A percentile compares a stretch with the other conserved stretches of the same genome.
Conservation (phyloP, 768 basidiomycete species). For the Dioszegia crocea region DNA sequence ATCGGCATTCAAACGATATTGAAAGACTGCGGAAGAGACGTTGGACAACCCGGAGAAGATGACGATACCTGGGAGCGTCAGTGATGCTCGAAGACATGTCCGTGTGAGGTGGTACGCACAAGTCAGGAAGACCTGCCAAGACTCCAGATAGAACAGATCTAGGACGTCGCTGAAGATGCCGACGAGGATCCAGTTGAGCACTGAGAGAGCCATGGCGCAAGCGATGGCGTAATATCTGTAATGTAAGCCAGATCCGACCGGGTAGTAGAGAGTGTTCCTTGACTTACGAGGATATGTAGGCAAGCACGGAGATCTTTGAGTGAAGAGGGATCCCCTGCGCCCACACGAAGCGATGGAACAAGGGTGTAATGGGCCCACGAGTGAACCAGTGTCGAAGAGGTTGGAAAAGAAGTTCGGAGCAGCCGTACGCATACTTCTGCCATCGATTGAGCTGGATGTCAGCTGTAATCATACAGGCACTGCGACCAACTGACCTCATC, state of each 20-base stretch:
- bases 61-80: slow-evolving; percentile 30
- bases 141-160: slow-evolving; percentile 46
- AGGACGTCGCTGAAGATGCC: slow-evolving; percentile 53
- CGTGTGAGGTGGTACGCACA: slow-evolving; percentile 15
- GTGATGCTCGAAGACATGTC: too few species aligned
- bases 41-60: slow-evolving; percentile 47
- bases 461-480: neutral
- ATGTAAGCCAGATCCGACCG: neutral
- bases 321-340: slow-evolving; percentile 54
- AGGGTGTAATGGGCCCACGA: slow-evolving; percentile 68
- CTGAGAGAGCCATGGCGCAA: slow-evolving; percentile 60
- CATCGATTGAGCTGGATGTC: slow-evolving; percentile 60
- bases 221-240: slow-evolving; percentile 55
- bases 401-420: slow-evolving; percentile 68
- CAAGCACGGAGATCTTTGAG: slow-evolving; percentile 58
- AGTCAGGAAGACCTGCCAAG: slow-evolving; percentile 49
- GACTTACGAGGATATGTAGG: slow-evolving; percentile 53
- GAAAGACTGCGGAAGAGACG: slow-evolving; percentile 47
- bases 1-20: slow-evolving; percentile 48
- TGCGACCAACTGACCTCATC: slow-evolving; percentile 61
- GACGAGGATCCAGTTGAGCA: slow-evolving; percentile 68
- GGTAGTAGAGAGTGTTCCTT: neutral
- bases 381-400: slow-evolving; percentile 74
- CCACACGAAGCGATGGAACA: slow-evolving; percentile 49
- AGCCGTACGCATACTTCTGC: slow-evolving; percentile 61